Base-by-base conservation (phyloP, 1,284 basidiomycete species). In the Stereum hirsutum region DNA sequence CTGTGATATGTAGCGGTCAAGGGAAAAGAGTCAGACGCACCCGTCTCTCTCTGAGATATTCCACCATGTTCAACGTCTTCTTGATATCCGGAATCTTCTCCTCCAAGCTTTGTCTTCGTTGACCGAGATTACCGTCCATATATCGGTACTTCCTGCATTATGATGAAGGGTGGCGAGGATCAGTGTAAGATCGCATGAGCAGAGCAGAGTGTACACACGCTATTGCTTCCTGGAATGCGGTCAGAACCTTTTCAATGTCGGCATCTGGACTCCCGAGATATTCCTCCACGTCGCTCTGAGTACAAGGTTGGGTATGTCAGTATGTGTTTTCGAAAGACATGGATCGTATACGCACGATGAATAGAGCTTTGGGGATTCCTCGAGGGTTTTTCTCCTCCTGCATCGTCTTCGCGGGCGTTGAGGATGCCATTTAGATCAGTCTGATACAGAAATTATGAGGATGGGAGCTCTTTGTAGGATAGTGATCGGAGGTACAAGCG, bases 141-240 rank as follows among this genome's bases (percentile, higher is more conserved):
- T 95, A 96, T 47, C 90, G 87, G 71, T 99, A 99, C 72, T 99
- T 98, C 49, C 93, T 97, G 66, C n/a, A n/a, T n/a, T n/a, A n/a
- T n/a, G n/a, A n/a, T n/a, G n/a, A n/a, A n/a, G n/a, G n/a, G n/a
- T n/a, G n/a, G n/a, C n/a, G n/a, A n/a, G n/a, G n/a, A n/a, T n/a
- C n/a, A n/a, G n/a, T n/a, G n/a, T n/a, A n/a, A 41, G 11, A 39
- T 14, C 33, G 14, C 24, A 19, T 39, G 42, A 32, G 42, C 15
- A 27, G 43, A 42, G 19, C n/a, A 26, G 43, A 43, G 17, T 44
- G 44, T 28, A 61, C 80, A 61, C 68, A 95, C 91, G 91, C 88
- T 59, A 95, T 77, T 26, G 92, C 91, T 65, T 95, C 91, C 59
- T 97, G 90, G 57, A 98, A 90, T 46, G 74, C 74, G 59, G 81